phyloP scores from a whole-genome alignment of 2,329 filamentous ascomycete species.

The Lizonia empirigonia region DNA sequence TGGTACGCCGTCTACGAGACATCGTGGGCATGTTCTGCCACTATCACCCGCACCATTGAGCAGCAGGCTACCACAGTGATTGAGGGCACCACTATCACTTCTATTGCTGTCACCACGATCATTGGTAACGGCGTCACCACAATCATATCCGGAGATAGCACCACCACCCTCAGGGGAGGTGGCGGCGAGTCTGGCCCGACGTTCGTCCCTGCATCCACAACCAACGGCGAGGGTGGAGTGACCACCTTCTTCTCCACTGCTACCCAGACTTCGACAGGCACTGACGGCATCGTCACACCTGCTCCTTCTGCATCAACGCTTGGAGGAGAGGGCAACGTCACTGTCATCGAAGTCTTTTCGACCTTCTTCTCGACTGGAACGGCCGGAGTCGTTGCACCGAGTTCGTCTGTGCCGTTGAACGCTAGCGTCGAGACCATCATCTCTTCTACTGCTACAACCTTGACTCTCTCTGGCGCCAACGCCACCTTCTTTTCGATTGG shows the following conservation, averaged over 20 bases:
- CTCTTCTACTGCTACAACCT: slow-evolving; percentile 6
- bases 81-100: slow-evolving; percentile 14
- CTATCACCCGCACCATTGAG: slow-evolving; percentile 30
- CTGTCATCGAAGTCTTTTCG: slow-evolving; percentile 17
- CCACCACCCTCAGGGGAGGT: slow-evolving; percentile 20
- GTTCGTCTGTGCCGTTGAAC: slow-evolving; percentile 1
- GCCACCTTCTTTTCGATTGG: slow-evolving; percentile 20
- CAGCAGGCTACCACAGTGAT: slow-evolving; percentile 19
- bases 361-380: slow-evolving; percentile 23
- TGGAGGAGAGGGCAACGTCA: slow-evolving; percentile 16
- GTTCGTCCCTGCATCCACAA: slow-evolving; percentile 33
- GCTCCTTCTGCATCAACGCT: slow-evolving; percentile 11
- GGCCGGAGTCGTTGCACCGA: slow-evolving; percentile 20
- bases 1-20: slow-evolving; percentile 36
- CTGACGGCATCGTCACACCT: slow-evolving; percentile 20
- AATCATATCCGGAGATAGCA: slow-evolving; percentile 32
- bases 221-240: slow-evolving; percentile 26
- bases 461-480: slow-evolving; percentile 11
- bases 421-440: slow-evolving; percentile 3
- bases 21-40: slow-evolving; percentile 33
- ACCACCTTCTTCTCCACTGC: slow-evolving; percentile 30
- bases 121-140: slow-evolving; percentile 29
- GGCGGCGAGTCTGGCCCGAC: slow-evolving; percentile 26
- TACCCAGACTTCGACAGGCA: slow-evolving; percentile 24
- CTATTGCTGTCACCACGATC: slow-evolving; percentile 29